Evolutionary conservation across 2,329 filamentous ascomycete genomes (phyloP).

Genomic region (Massarina eburnea): DNA sequence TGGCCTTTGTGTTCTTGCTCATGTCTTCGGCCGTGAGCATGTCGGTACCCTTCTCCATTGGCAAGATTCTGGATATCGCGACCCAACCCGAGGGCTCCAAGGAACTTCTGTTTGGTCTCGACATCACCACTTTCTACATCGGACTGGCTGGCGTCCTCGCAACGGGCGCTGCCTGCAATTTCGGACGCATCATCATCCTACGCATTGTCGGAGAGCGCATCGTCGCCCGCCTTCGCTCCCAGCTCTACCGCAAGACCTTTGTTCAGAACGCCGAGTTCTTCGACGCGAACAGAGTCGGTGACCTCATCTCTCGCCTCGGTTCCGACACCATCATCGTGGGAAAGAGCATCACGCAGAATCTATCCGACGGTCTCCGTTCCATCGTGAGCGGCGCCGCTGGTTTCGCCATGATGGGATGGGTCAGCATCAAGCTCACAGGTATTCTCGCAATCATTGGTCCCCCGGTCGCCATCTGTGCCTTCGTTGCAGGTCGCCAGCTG

Average conservation of each 20-base stretch:
- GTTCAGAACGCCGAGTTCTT: slow-evolving; percentile 99
- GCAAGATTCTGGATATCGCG: slow-evolving; percentile 89
- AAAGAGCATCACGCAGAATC: slow-evolving; percentile 96
- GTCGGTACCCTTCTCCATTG: slow-evolving; percentile 95
- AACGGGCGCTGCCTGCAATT: slow-evolving; percentile 86
- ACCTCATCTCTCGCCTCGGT: slow-evolving; percentile 91
- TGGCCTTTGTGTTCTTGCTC: slow-evolving; percentile 83
- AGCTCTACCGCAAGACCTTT: slow-evolving; percentile 88
- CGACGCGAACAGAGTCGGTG: slow-evolving; percentile 94
- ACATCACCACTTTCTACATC: slow-evolving; percentile 83
- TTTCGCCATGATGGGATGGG: slow-evolving; percentile 92
- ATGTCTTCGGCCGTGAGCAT: slow-evolving; percentile 92
- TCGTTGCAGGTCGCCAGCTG: slow-evolving; percentile 88
- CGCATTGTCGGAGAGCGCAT: slow-evolving; percentile 94
- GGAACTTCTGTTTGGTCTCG: slow-evolving; percentile 78
- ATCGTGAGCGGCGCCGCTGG: slow-evolving; percentile 88
- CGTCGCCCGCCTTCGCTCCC: slow-evolving; percentile 83
- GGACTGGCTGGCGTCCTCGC: slow-evolving; percentile 74
- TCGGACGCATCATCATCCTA: slow-evolving; percentile 88
- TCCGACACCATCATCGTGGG: slow-evolving; percentile 97
- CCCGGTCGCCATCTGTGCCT: slow-evolving; percentile 84
- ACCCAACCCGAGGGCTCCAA: slow-evolving; percentile 68
- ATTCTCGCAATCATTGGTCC: slow-evolving; percentile 86
- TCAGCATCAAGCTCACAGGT: slow-evolving; percentile 86
- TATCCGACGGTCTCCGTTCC: slow-evolving; percentile 92